These are phyloP conservation scores for Pulveroboletus sp. DNA, from an alignment of 768 basidiomycete genomes.

Conservation along the genomic window DNA sequence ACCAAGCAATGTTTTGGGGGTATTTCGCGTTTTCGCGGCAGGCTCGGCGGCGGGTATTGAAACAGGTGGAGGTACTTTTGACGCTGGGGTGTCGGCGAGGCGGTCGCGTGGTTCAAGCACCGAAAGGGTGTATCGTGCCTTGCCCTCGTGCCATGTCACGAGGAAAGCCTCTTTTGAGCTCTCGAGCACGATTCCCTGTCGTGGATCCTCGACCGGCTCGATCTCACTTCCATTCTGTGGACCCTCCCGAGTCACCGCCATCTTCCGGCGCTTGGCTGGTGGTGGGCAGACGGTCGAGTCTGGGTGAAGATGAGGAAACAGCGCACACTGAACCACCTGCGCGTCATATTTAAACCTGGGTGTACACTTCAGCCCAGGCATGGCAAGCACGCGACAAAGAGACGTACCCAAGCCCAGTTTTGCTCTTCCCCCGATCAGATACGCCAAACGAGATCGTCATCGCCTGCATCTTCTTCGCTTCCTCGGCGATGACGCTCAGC, in stretches of 20 bases:
- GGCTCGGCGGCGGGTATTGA: not conserved
- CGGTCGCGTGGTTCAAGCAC: constrained; percentile 7
- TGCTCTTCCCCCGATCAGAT: constrained; percentile 27
- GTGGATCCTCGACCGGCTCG: constrained; percentile 9
- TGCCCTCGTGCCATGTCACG: constrained; percentile 13
- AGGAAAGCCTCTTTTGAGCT: constrained; percentile 22
- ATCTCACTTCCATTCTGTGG: constrained; percentile 7
- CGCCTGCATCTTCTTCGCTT: constrained; percentile 40
- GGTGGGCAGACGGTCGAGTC: constrained; percentile 14
- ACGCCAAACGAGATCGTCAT: constrained; percentile 51
- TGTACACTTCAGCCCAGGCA: not conserved
- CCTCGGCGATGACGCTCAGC: constrained; percentile 29
- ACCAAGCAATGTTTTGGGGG: not conserved
- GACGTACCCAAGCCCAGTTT: constrained; percentile 46
- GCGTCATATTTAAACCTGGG: constrained; percentile 55
- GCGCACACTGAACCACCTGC: constrained; percentile 36
- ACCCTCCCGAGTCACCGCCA: constrained; percentile 3
- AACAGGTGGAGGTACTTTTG: not conserved
- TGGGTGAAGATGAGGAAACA: constrained; percentile 40
- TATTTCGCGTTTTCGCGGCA: constrained; percentile 7
- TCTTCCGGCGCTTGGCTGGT: constrained; percentile 29
- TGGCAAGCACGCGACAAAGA: not conserved
- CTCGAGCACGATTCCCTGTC: constrained; percentile 25
- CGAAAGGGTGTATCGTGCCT: constrained; percentile 18
- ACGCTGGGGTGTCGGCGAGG: not conserved